Evolutionary conservation across 495 filamentous ascomycete genomes (phyloP), one percentile per base, ranked within the genome.

Genomic region (Daldinia loculata): DNA sequence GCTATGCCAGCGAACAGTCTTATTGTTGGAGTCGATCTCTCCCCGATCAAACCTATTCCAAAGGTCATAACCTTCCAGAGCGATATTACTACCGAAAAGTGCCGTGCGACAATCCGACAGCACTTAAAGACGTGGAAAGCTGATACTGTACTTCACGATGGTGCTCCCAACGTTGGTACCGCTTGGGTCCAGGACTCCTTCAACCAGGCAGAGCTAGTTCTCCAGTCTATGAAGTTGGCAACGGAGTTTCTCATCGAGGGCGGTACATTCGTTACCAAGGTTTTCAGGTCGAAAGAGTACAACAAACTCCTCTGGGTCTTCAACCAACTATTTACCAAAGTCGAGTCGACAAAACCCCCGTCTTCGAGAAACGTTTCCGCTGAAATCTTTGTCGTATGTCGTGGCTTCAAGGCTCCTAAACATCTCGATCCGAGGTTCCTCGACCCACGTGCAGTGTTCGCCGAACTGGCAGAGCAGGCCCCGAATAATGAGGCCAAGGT

Each of bases 101-200:
- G 95, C 78, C 88, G 95, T 56, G 89, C 94, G n/a, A 97, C 92
- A 2, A 92, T 99, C 56, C 84, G 94, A 69, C 86, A 89, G 41
- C 95, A 99, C 77, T 78, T 99, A 27, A 98, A 99, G 83, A 92
- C 92, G 19, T 98, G 93, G 94, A 98, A 98, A 79, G 96, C 94
- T 45, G 95, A 99, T 78, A 91, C 90, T 0, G 95, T 99, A n/a
- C 85, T 99, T 52, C 95, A 98, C 83, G 95, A 99, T 81, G 95
- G 95, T 82, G 95, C 95, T 11, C 95, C 95, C 52, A 99, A 98
- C 74, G 95, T 99, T 65, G 95, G 96, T 89, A 92, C 92, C 0
- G 94, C 95, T 1, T 99, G 95, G 95, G 91, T 97, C 52, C 96
- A 98, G 80, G 96, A 98, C 86, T 95, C 95, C 48, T 99, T 93